Base-by-base conservation (phyloP, 305 asterid genomes). In the Rubia tinctorum region DNA sequence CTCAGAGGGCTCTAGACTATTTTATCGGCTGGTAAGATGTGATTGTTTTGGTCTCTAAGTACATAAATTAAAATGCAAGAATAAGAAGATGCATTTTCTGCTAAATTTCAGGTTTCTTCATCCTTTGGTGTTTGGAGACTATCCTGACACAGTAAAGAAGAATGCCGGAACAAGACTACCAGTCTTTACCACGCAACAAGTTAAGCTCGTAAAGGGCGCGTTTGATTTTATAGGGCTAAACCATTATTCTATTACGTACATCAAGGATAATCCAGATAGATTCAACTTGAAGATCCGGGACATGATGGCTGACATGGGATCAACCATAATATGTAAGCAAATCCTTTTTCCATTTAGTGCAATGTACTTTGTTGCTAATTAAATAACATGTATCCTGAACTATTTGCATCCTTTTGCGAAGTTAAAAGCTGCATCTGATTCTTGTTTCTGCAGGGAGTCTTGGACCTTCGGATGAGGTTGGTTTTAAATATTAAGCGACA, bases 91-190 rank as follows among this genome's bases (percentile, higher is more conserved):
- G 67, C 55, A 20, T 59, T 60, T n/a, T 9, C 58, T 8, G 27
- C 47, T 63, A 18, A 53, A 23, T 37, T 49, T 60, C 79, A 85
- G 91, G 91, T 68, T 87, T 22, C 51, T 80, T 27, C 47, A 77
- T 75, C 91, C 91, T 40, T n/a, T 78, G 71, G 74, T 73, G 37
- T 78, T 68, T 15, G 81, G 82, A 71, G 80, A 79, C 51, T 79
- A 79, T 63, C 82, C 80, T n/a, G 82, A 59, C 39, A 71, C 22
- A 58, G 1, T 75, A 9, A 79, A 79, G 64, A 59, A 44, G 74
- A 71, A 23, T 55, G 80, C 63, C n/a, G 77, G 82, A 10, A 9
- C 61, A n/a, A 75, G 63, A 22, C 56, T 79, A 47, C 80, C 80
- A 44, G 55, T n/a, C 43, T 6, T 75, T 1, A 75, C 77, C 3